Percentiles rank a stretch among this genome's conserved stretches.
Evolutionary conservation across 2,329 filamentous ascomycete genomes (phyloP).

Genomic region (Neonectria ditissima): DNA sequence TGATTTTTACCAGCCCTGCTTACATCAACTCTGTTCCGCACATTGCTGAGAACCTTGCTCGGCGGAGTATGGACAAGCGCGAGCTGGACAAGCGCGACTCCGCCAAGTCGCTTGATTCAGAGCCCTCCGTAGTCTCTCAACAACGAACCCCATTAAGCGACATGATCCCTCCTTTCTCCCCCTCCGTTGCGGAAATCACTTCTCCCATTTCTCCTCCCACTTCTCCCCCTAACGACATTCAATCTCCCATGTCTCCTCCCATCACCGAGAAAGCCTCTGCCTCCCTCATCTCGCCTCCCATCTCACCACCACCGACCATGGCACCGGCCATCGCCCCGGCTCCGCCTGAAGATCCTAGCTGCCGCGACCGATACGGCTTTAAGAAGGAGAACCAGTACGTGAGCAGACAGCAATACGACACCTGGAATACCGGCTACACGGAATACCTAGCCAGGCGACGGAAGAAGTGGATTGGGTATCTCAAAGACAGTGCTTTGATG

Average conservation of each 20-base stretch:
- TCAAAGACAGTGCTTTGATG: slow-evolving; percentile 80
- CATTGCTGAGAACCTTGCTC: slow-evolving; percentile 48
- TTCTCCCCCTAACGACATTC: slow-evolving; percentile 21
- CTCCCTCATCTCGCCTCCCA: slow-evolving; percentile 27
- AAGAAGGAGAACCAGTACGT: slow-evolving; percentile 88
- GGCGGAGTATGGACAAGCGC: slow-evolving; percentile 54
- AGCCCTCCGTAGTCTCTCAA: slow-evolving; percentile 44
- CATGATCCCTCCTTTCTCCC: slow-evolving; percentile 11
- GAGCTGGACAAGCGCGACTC: slow-evolving; percentile 64
- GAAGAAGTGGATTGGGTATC: slow-evolving; percentile 84
- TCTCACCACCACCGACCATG: slow-evolving; percentile 35
- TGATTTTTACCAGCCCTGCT: slow-evolving; percentile 54
- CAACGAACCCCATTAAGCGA: slow-evolving; percentile 29
- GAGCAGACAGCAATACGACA: slow-evolving; percentile 80
- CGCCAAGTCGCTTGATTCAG: slow-evolving; percentile 60
- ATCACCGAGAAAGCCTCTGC: slow-evolving; percentile 6
- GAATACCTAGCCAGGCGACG: slow-evolving; percentile 79
- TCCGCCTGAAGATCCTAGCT: slow-evolving; percentile 61
- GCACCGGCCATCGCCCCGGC: slow-evolving; percentile 40
- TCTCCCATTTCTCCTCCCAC: slow-evolving; percentile 32
- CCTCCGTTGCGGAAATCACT: slow-evolving; percentile 26
- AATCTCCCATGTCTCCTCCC: slow-evolving; percentile 28
- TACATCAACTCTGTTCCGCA: slow-evolving; percentile 56
- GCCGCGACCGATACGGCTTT: slow-evolving; percentile 89
- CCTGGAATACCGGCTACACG: slow-evolving; percentile 81